phyloP scores from a whole-genome alignment of 176 grass and related monocot genomes.

The Paspalum notatum region DNA sequence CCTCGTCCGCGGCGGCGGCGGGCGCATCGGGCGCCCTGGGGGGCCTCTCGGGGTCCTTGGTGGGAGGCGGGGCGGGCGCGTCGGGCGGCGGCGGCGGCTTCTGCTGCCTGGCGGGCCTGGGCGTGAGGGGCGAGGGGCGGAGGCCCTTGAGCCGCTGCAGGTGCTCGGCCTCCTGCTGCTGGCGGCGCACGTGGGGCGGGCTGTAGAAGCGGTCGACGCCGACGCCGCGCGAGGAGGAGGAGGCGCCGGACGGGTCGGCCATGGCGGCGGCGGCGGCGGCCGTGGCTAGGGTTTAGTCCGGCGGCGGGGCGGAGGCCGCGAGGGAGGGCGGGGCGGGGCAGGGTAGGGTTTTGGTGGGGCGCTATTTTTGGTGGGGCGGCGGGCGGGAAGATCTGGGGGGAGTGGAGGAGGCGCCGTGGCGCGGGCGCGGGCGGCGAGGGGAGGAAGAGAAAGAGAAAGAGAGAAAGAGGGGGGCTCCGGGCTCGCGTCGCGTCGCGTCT shows the following conservation, averaged over 20 bases:
- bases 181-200: constrained; percentile 67
- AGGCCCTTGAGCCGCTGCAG: constrained; percentile 24
- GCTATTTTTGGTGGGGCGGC: constrained; percentile 29
- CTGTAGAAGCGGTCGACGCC: constrained; percentile 71
- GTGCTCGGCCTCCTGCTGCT: constrained; percentile 57
- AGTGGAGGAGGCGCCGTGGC: constrained; percentile 26
- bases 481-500: too few relatives aligned
- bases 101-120: constrained; percentile 6
- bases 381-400: constrained; percentile 52
- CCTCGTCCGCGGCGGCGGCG: constrained; percentile 5
- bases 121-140: constrained; percentile 11
- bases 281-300: constrained; percentile 1
- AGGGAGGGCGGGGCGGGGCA: background rate
- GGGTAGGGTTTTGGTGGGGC: constrained; percentile 29
- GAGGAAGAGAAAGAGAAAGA: background rate
- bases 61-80: background rate
- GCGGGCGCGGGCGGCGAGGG: background rate
- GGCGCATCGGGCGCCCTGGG: background rate
- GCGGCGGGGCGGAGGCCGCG: background rate
- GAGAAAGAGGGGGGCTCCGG: too few relatives aligned
- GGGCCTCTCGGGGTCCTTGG: constrained; percentile 7
- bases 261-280: background rate
- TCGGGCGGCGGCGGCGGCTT: constrained; percentile 19
- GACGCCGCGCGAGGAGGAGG: constrained; percentile 41
- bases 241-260: constrained; percentile 44